These are phyloP conservation scores for Yamadazyma siamensis DNA, from an alignment of 1,139 yeast species.

Conservation along the genomic window DNA sequence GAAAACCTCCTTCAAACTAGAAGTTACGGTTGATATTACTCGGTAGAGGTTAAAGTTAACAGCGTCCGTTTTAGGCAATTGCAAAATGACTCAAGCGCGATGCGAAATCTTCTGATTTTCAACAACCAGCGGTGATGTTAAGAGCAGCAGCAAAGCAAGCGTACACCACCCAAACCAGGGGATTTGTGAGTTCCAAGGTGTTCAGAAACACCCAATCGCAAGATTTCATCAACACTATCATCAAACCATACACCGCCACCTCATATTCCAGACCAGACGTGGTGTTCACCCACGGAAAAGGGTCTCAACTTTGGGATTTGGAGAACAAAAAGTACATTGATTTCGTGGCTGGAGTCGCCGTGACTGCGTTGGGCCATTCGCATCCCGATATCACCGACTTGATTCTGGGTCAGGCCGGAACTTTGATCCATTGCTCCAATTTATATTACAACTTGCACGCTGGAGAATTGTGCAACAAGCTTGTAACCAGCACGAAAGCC, in stretches of 20 bases:
- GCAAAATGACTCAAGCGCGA: conserved; percentile 35
- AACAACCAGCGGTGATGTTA: neutral
- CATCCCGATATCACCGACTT: conserved; percentile 70
- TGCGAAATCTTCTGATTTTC: conserved; percentile 22
- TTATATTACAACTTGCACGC: conserved; percentile 83
- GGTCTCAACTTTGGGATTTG: conserved; percentile 71
- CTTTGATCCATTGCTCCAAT: conserved; percentile 81
- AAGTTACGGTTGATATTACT: conserved; percentile 64
- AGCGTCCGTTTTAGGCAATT: conserved; percentile 23
- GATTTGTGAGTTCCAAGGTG: too few species aligned
- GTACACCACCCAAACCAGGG: too few species aligned
- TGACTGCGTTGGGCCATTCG: conserved; percentile 89
- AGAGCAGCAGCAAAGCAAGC: conserved; percentile 1
- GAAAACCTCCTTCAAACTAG: conserved; percentile 36
- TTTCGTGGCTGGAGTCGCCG: conserved; percentile 95
- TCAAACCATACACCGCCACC: conserved; percentile 65
- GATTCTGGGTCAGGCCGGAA: conserved; percentile 65
- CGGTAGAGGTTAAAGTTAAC: conserved; percentile 33
- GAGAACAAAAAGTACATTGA: conserved; percentile 79
- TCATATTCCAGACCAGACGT: conserved; percentile 80
- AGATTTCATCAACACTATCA: conserved; percentile 31
- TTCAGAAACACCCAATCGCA: conserved; percentile 23
- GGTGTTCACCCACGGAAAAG: conserved; percentile 69
- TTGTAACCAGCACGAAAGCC: conserved; percentile 64
- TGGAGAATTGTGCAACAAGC: conserved; percentile 67